phyloP scores from a whole-genome alignment of 306 rosid genomes.

The Prunus armeniaca region DNA sequence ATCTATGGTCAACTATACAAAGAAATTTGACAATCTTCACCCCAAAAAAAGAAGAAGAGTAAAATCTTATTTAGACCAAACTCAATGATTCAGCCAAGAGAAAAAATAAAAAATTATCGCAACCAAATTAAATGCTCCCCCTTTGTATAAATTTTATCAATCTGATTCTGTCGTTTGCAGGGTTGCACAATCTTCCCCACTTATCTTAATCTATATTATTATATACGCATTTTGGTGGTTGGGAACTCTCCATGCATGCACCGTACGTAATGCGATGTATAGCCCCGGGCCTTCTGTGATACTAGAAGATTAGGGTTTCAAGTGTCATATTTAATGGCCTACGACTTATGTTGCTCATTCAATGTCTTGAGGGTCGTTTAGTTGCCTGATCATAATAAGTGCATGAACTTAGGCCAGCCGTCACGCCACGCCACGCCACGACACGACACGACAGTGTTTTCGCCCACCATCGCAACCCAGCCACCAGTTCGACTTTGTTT shows the following conservation, averaged over 20 bases:
- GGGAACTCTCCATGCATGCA: conserved; percentile 7
- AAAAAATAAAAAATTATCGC: not conserved
- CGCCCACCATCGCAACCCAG: not conserved
- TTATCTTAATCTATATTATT: not conserved
- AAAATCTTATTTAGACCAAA: not conserved
- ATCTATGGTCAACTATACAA: not conserved
- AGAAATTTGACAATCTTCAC: not conserved
- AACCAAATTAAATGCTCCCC: not conserved
- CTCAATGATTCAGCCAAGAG: not conserved
- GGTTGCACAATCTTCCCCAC: conserved; percentile 16
- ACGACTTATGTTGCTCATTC: conserved; percentile 4
- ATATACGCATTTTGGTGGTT: conserved; percentile 1
- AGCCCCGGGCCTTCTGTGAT: not conserved
- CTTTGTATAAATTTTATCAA: not conserved
- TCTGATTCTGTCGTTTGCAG: conserved; percentile 6
- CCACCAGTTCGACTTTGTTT: not conserved
- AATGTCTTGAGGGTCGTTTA: not conserved
- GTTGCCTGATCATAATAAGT: not conserved
- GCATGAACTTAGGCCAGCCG: not conserved
- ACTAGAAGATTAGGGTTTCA: not conserved
- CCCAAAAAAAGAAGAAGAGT: not conserved
- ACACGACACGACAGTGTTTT: not conserved
- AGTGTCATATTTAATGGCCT: not conserved
- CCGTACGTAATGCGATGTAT: conserved; percentile 3
- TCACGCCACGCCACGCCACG: not conserved